These are phyloP conservation scores for Arthrobotrys musiformis DNA, from an alignment of 2,329 filamentous ascomycete genomes.

Conservation along the genomic window DNA sequence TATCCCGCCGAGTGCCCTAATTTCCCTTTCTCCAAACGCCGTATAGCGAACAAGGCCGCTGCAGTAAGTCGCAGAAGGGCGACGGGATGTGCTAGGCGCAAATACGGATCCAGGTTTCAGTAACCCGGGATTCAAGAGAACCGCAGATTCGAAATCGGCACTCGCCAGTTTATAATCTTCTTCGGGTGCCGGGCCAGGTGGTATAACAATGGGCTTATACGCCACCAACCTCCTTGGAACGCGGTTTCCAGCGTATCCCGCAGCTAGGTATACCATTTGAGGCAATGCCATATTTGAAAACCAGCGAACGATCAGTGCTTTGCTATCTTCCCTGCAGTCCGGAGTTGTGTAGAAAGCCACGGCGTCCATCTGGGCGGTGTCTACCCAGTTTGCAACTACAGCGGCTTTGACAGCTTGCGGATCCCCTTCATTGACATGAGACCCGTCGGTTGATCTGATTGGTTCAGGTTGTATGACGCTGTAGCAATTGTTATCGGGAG, in stretches of 20 bases:
- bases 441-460: not conserved
- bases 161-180: not conserved
- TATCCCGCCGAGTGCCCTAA: not conserved
- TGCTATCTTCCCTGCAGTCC: constrained; percentile 3
- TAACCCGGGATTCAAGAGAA: constrained; percentile 18
- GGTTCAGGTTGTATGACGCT: not conserved
- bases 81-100: not conserved
- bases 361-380: constrained; percentile 5
- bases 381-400: constrained; percentile 26
- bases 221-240: not conserved
- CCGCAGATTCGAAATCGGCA: not conserved
- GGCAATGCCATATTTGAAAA: not conserved
- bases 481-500: not conserved
- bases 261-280: not conserved
- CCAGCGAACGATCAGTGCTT: constrained; percentile 31
- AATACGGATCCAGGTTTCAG: constrained; percentile 32
- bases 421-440: not conserved
- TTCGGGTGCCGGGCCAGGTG: not conserved
- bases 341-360: constrained; percentile 24
- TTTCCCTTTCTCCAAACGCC: not conserved
- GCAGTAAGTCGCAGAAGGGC: constrained; percentile 4
- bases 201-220: not conserved
- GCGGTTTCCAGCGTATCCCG: not conserved
- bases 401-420: not conserved
- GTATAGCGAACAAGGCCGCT: constrained; percentile 5